Evolutionary conservation across 441 rosid genomes (phyloP).

Genomic region (Gossypium laxum): DNA sequence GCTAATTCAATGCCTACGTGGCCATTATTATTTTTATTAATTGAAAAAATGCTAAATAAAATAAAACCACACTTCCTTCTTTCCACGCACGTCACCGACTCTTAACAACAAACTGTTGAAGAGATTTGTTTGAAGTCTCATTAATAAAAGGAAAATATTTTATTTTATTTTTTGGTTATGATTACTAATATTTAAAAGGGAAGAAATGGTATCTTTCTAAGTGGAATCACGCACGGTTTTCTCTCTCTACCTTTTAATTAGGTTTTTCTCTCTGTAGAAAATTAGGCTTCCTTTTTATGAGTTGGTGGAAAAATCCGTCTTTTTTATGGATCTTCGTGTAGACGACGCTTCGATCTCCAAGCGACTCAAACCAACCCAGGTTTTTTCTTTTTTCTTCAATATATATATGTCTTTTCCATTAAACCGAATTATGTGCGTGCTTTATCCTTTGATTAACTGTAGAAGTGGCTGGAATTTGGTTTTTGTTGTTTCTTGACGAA

Average conservation of each 20-base stretch:
- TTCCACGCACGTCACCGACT: not conserved
- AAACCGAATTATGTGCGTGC: not conserved
- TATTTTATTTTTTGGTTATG: not conserved
- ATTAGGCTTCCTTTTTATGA: not conserved
- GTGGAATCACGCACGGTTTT: not conserved
- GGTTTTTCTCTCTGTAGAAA: not conserved
- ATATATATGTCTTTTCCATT: too few relatives aligned
- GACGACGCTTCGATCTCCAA: constrained; percentile 6
- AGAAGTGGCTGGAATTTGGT: not conserved
- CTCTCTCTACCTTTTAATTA: not conserved
- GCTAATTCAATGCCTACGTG: not conserved
- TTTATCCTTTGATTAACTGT: not conserved
- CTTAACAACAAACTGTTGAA: not conserved
- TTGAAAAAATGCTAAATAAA: not conserved
- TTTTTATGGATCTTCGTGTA: constrained; percentile 8
- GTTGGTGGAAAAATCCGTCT: not conserved
- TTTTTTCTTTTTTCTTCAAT: not conserved
- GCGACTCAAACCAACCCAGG: constrained; percentile 5
- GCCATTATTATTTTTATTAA: not conserved
- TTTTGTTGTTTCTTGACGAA: not conserved
- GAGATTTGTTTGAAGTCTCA: not conserved
- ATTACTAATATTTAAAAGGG: not conserved
- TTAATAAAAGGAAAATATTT: not conserved
- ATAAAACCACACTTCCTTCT: not conserved
- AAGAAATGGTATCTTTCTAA: too few relatives aligned